phyloP scores from a whole-genome alignment of 331 rosid genomes.

The Stylosanthes scabra region DNA sequence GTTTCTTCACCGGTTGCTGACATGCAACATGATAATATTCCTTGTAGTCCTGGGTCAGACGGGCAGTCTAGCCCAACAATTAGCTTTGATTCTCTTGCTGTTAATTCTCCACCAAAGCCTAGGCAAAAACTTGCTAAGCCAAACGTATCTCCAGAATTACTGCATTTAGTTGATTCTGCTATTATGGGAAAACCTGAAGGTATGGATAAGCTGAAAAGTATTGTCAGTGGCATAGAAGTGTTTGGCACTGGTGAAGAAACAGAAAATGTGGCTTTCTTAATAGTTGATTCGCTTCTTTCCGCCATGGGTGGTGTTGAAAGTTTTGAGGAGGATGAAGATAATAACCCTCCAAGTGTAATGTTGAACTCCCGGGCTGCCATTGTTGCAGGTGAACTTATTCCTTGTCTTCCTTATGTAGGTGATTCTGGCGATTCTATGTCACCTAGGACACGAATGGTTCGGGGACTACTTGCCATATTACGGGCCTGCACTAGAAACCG shows the following conservation, averaged over 20 bases:
- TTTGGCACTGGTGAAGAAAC: conserved; percentile 79
- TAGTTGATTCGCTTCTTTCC: conserved; percentile 95
- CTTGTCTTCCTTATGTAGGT: conserved; percentile 84
- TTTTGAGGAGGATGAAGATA: conserved; percentile 86
- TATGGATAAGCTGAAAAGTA: conserved; percentile 84
- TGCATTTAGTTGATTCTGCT: conserved; percentile 98
- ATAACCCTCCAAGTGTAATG: conserved; percentile 97
- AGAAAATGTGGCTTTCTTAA: conserved; percentile 71
- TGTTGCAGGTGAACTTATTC: conserved; percentile 88
- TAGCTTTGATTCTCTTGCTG: conserved; percentile 66
- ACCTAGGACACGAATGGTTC: conserved; percentile 90
- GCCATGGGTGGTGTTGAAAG: conserved; percentile 99
- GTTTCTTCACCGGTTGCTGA: conserved; percentile 61
- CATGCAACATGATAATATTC: conserved; percentile 51
- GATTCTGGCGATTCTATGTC: conserved; percentile 74
- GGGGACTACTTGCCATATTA: conserved; percentile 90
- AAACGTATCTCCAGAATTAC: conserved; percentile 91
- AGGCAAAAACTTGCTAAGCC: conserved; percentile 79
- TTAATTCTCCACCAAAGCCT: conserved; percentile 66
- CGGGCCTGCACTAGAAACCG: conserved; percentile 95
- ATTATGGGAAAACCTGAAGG: conserved; percentile 99
- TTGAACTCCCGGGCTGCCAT: conserved; percentile 95
- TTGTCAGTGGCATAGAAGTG: conserved; percentile 78
- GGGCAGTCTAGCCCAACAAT: conserved; percentile 60
- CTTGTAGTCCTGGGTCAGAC: conserved; percentile 56